Evolutionary conservation across 1,284 basidiomycete species (phyloP).

Genomic region (Melampsora larici-populina): DNA sequence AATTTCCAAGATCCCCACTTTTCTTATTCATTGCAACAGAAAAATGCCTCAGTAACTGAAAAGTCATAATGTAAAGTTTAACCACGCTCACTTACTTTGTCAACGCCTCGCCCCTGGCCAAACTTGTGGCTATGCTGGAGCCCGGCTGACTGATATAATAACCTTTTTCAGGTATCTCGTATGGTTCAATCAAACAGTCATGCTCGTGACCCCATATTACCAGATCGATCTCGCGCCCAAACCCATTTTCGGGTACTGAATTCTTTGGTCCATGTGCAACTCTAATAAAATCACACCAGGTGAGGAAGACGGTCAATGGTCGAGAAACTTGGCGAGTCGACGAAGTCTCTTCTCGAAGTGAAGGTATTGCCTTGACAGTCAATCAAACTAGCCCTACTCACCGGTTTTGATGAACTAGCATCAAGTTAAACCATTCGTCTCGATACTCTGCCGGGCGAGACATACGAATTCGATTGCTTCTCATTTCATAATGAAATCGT

Average conservation of each 20-base stretch:
- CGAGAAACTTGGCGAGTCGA: neutral
- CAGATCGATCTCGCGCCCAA: conserved; percentile 88
- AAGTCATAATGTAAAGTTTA: conserved; percentile 28
- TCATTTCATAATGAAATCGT: conserved; percentile 89
- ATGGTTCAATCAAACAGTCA: conserved; percentile 87
- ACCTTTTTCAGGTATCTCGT: conserved; percentile 80
- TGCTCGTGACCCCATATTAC: conserved; percentile 99
- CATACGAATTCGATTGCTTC: conserved; percentile 90
- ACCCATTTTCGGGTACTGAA: conserved; percentile 90
- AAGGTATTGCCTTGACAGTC: conserved; percentile 11
- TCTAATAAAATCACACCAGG: conserved; percentile 56
- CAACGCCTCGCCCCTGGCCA: conserved; percentile 82
- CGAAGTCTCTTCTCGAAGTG: neutral
- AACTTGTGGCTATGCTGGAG: conserved; percentile 86
- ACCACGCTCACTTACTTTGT: conserved; percentile 66
- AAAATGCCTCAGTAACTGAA: neutral
- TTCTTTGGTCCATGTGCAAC: conserved; percentile 90
- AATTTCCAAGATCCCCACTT: conserved; percentile 79
- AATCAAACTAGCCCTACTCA: conserved; percentile 53
- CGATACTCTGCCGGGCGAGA: conserved; percentile 74
- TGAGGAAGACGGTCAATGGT: neutral
- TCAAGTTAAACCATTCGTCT: conserved; percentile 87
- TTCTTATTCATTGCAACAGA: conserved; percentile 58
- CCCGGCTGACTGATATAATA: conserved; percentile 95
- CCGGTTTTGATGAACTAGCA: conserved; percentile 95